Conservation (phyloP, 2,329 filamentous ascomycete species). For the Colletotrichum orchidophilum region DNA sequence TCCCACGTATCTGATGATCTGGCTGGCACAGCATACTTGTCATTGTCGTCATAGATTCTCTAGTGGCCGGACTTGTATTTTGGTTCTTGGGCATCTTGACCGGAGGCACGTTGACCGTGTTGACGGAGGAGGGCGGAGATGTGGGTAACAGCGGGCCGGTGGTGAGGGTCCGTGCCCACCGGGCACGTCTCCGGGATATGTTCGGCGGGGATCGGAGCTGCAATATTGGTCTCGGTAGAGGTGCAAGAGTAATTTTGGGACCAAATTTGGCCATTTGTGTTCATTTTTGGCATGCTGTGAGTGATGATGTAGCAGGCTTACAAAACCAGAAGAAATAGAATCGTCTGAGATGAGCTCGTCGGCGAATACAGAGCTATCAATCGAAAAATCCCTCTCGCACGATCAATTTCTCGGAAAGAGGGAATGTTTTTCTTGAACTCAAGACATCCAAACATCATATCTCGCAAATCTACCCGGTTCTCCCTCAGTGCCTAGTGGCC, state of each 20-base stretch:
- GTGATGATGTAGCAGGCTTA: neutral
- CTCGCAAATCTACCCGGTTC: too few species aligned
- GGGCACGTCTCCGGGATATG: neutral
- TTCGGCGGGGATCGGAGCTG: neutral
- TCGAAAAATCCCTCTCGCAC: neutral
- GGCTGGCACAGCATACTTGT: too few species aligned
- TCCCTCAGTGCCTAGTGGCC: too few species aligned
- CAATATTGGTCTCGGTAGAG: neutral
- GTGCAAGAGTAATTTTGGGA: neutral
- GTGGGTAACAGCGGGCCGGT: neutral
- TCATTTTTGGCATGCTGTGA: neutral
- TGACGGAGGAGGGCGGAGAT: too few species aligned
- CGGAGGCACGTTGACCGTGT: too few species aligned
- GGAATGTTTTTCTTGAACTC: too few species aligned
- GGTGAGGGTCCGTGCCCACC: neutral
- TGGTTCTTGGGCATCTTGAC: too few species aligned
- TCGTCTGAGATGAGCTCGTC: neutral
- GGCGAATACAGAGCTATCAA: neutral
- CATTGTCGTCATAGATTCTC: too few species aligned
- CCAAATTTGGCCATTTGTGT: neutral
- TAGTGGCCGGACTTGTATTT: too few species aligned
- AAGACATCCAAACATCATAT: too few species aligned
- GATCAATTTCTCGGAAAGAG: neutral
- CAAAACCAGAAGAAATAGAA: neutral
- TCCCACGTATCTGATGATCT: too few species aligned